Base-by-base conservation (phyloP, 164 flowering plant genomes). In the Sedum album region DNA sequence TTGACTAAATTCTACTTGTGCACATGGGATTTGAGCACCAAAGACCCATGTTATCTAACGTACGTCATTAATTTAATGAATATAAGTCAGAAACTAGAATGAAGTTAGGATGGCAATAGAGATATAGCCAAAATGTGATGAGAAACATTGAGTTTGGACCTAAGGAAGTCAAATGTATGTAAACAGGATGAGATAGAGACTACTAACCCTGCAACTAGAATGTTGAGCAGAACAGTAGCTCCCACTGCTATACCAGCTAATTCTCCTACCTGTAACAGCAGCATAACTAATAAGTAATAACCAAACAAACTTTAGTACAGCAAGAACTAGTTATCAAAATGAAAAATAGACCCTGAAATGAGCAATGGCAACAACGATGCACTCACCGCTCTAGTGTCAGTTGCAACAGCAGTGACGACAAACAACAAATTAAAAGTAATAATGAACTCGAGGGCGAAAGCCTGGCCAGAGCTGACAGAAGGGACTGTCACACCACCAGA, bases 191-290 rank as follows among this genome's bases (percentile, higher is more conserved):
- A 71, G 20, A 46, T 8, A 31, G 4, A 39, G 18, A 28, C 5
- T 41, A 23, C 86, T 77, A 30, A 93, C 98, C 98, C 98, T 20
- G 96, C 91, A 0, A 90, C 80, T 25, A 93, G 89, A 68, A 88
- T 89, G 76, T 90, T 90, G 30, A 93, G 86, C 88, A 89, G 77
- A 33, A 93, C 98, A 0, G 93, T 86, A 11, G 96, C 96, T 39
- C 96, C 96, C 51, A 93, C 96, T 23, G 96, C 96, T 48, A 93
- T 86, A 5, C 96, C 98, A 0, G 98, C 98, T 75, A 93, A 70
- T 72, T 90, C 96, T 72, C 98, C 96, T 23, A 90, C 91, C 96
- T 89, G 78, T 41, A 23, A 42, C 55, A 70, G 9, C 42, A 17
- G 2, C 26, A 17, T 10, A 6, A 64, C 9, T n/a, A 4, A 69